These are phyloP conservation scores for Hibiscus tridactylites DNA, from an alignment of 345 rosid genomes.

Conservation along the genomic window DNA sequence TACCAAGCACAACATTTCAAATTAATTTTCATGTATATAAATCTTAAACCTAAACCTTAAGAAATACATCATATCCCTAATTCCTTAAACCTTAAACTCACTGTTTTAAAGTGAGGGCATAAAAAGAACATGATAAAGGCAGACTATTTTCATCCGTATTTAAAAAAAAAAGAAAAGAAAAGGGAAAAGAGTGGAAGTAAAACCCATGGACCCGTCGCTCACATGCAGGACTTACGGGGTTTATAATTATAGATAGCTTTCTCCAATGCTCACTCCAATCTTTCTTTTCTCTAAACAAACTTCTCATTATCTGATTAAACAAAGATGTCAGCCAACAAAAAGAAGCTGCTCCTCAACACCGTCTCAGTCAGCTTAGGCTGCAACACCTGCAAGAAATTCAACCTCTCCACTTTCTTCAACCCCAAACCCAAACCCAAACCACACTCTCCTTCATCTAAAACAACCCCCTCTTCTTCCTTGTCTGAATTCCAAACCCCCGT, in stretches of 20 bases:
- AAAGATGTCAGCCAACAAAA: slow-evolving; percentile 37
- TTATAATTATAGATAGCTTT: background rate
- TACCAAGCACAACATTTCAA: too few relatives aligned
- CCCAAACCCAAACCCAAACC: slow-evolving; percentile 26
- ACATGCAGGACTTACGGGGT: slow-evolving; percentile 4
- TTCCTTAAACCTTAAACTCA: too few relatives aligned
- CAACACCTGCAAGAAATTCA: slow-evolving; percentile 55
- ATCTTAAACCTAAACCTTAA: too few relatives aligned
- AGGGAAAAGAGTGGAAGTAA: too few relatives aligned
- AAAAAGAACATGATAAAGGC: too few relatives aligned
- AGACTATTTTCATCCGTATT: too few relatives aligned
- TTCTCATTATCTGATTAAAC: background rate
- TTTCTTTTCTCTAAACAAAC: background rate
- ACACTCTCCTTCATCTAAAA: slow-evolving; percentile 9
- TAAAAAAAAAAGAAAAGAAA: too few relatives aligned
- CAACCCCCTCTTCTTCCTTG: background rate
- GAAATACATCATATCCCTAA: too few relatives aligned
- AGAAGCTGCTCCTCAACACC: slow-evolving; percentile 39
- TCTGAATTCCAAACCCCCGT: slow-evolving; percentile 19
- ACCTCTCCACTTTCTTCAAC: slow-evolving; percentile 38
- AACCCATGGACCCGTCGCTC: too few relatives aligned
- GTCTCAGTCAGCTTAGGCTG: slow-evolving; percentile 67
- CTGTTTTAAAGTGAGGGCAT: too few relatives aligned
- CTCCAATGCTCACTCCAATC: background rate
- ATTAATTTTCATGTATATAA: too few relatives aligned